Evolutionary conservation across 2,329 filamentous ascomycete genomes (phyloP).

Genomic region (Aurifilum marmelostoma): DNA sequence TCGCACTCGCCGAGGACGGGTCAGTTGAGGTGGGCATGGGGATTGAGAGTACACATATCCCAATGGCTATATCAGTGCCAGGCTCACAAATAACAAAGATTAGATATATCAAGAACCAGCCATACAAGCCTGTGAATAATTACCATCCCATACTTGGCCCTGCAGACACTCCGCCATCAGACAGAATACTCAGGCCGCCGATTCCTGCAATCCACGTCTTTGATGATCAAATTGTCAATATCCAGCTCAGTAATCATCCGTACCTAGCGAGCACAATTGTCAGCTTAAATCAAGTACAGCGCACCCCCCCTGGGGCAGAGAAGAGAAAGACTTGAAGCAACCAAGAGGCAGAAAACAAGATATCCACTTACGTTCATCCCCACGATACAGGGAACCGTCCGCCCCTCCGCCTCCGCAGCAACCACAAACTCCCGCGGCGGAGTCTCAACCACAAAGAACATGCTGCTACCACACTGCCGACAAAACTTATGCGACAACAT

Average conservation of each 20-base stretch:
- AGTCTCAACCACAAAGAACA: slow-evolving; percentile 16
- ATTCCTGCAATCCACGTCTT: background rate
- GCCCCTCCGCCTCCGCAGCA: background rate
- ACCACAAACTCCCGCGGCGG: background rate
- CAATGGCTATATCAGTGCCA: no score
- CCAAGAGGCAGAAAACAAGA: background rate
- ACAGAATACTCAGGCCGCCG: slow-evolving; percentile 3
- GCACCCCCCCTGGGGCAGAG: no score
- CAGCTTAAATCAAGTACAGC: background rate
- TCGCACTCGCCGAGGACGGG: no score
- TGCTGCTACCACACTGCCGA: slow-evolving; percentile 20
- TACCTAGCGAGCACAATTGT: background rate
- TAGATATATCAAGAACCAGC: no score
- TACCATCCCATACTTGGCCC: no score
- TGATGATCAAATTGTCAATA: slow-evolving; percentile 9
- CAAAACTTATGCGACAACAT: slow-evolving; percentile 22
- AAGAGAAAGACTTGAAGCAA: background rate
- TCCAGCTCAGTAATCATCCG: slow-evolving; percentile 18
- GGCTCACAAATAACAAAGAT: no score
- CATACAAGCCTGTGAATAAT: no score
- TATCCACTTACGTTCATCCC: slow-evolving; percentile 15
- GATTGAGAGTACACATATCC: no score
- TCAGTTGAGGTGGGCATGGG: no score
- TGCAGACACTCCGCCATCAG: no score
- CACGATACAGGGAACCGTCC: slow-evolving; percentile 11